phyloP scores from a whole-genome alignment of 805 yeast species.

The Hermanozyma aechmeae region DNA sequence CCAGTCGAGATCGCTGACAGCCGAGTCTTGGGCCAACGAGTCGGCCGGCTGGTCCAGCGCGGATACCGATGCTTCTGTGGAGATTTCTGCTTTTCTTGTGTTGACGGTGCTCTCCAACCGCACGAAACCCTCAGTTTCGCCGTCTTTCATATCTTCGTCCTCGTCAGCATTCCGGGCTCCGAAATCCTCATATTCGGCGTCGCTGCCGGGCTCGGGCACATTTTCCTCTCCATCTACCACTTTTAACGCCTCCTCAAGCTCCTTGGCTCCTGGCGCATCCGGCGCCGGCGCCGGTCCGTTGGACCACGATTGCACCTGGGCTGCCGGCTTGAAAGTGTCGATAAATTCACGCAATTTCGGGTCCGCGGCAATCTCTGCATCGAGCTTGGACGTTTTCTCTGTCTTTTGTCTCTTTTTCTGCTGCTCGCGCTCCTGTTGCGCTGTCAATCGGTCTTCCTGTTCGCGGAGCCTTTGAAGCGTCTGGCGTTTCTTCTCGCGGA shows the following conservation, averaged over 20 bases:
- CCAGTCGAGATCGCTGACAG: constrained; percentile 80
- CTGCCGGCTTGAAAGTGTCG: constrained; percentile 72
- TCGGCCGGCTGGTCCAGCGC: constrained; percentile 5
- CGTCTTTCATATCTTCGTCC: constrained; percentile 38
- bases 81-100: too few relatives aligned
- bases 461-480: constrained; percentile 33
- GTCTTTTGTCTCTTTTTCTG: constrained; percentile 29
- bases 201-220: constrained; percentile 36
- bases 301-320: constrained; percentile 67
- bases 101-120: too few relatives aligned
- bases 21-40: constrained; percentile 36
- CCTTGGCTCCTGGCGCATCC: constrained; percentile 44
- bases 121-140: constrained; percentile 14
- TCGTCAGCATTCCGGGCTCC: constrained; percentile 25
- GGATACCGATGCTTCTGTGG: background rate
- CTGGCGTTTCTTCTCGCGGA: constrained; percentile 26
- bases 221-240: constrained; percentile 8
- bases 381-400: constrained; percentile 32
- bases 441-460: constrained; percentile 33
- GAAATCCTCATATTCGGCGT: constrained; percentile 46
- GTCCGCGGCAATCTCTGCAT: constrained; percentile 53
- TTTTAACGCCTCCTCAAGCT: constrained; percentile 33
- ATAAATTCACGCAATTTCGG: constrained; percentile 71
- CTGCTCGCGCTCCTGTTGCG: constrained; percentile 28
- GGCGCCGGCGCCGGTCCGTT: too few relatives aligned